Base-by-base conservation (phyloP, 176 grass and related monocot genomes). In the Triticum aestivum region DNA sequence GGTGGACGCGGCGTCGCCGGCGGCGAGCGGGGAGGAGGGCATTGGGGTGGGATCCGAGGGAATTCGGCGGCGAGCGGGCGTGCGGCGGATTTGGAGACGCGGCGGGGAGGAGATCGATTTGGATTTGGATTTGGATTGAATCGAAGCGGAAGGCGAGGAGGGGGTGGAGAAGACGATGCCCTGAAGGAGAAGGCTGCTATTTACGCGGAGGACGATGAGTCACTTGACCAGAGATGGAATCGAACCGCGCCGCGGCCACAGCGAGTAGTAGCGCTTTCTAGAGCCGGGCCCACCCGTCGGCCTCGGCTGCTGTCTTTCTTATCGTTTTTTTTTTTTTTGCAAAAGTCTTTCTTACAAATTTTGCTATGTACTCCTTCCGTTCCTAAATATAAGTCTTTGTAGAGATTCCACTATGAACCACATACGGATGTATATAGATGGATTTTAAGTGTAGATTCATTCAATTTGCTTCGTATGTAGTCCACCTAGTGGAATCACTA, bases 21-120 rank as follows among this genome's bases (percentile, higher is more conserved):
- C n/a, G 68, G 66, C 17, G 72, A 5, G 83, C 73, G 65, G 86
- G 88, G 6, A 59, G 65, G 35, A 82, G 82, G 83, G 1, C 34
- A 61, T 59, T 20, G 82, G 82, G 84, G 86, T 39, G 44, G 17
- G 84, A 72, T 65, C 65, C 44, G 73, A 0, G 73, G 3, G 1
- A 3, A 52, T 30, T 18, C 44, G 73, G 44, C 3, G 13, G 72
- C 23, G 72, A 5, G 70, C n/a, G 5, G 69, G 38, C n/a, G 5
- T 21, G 38, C 5, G 67, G 3, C 5, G 71, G 72, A 51, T 30
- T 49, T 9, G 72, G 41, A 26, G 41, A 29, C 6, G 71, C n/a
- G 21, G 42, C 3, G 24, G 24, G 42, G 23, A 75, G 72, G 72
- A 51, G 11, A 18, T 52, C 8, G 73, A 2, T 51, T 75, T 75